Conservation (phyloP, 163 green algal genomes). For the Prototheca cutis region DNA sequence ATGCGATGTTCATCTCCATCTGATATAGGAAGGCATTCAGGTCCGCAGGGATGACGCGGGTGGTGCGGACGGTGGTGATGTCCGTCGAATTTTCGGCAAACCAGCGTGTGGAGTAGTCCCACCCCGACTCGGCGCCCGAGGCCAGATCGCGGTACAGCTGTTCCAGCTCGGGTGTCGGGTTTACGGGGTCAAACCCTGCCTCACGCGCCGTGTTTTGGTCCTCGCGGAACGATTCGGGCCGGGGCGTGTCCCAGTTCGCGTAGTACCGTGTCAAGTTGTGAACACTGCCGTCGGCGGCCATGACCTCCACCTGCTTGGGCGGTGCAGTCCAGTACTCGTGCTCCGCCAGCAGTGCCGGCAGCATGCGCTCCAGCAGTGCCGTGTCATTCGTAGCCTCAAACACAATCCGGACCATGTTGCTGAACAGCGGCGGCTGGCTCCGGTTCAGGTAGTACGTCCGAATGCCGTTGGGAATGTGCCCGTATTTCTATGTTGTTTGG, state of each 20-base stretch:
- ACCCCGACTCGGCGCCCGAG: conserved; percentile 79
- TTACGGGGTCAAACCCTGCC: conserved; percentile 1
- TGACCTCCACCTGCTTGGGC: conserved; percentile 32
- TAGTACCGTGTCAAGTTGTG: conserved; percentile 71
- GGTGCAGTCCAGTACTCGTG: conserved; percentile 43
- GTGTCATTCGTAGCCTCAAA: conserved; percentile 8
- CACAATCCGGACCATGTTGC: conserved; percentile 11
- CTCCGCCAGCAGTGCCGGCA: conserved; percentile 53
- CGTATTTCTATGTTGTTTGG: conserved; percentile 28
- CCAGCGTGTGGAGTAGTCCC: conserved; percentile 92
- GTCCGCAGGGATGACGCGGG: conserved; percentile 77
- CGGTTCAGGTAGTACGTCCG: conserved; percentile 91
- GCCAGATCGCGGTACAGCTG: conserved; percentile 69
- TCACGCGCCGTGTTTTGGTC: conserved; percentile 31
- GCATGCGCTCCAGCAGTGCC: conserved; percentile 40
- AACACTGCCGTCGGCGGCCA: conserved; percentile 8
- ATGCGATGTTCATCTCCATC: conserved; percentile 63
- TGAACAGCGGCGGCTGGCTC: conserved; percentile 66
- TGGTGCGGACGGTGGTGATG: conserved; percentile 67
- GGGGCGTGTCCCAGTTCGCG: conserved; percentile 54
- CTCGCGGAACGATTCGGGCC: conserved; percentile 81
- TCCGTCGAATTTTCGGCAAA: conserved; percentile 27
- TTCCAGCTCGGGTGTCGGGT: neutral
- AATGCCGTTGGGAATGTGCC: conserved; percentile 82
- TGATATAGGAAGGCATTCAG: conserved; percentile 80